Evolutionary conservation across 108 stramenopile species (phyloP), one percentile per base, ranked within the genome.

Genomic region (Skeletonema menzelii): DNA sequence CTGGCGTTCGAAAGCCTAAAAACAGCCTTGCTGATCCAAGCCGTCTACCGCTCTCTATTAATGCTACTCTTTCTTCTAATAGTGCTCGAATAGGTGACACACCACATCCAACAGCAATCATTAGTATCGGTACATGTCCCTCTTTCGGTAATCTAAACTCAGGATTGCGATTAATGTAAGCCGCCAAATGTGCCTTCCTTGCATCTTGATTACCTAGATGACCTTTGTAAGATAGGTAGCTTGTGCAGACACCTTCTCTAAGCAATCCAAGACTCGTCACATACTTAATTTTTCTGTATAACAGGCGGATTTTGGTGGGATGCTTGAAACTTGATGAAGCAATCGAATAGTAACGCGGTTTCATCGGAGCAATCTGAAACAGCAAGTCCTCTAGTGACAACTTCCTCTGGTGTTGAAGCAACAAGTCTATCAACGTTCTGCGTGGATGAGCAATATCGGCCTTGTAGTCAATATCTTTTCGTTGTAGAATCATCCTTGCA

Each of bases 71-170:
- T 68, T 92, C 91, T 70, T 89, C 85, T 10, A 92, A 22, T 53
- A 92, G 80, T 4, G 75, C 85, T 22, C 86, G 82, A 67, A 92
- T 87, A 11, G 91, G 91, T 13, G 91, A 85, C 15, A 92, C 77
- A 11, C 91, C 91, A 46, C 84, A 85, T 6, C 91, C 91, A 22
- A 85, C 91, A 22, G 80, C 91, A 79, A 92, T 88, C 49, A 92
- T 58, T 27, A 89, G 44, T 19, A 89, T 64, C 8, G 91, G 87
- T 49, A 69, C 72, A 40, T 72, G 24, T n/a, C 49, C 57, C 47
- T 85, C 79, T 31, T 37, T 59, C 28, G 88, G 91, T n/a, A 88
- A 65, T 19, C 91, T 84, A 69, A 92, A 92, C n/a, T 76, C 68
- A 40, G 87, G 81, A 68, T 91, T 88, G 27, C 64, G 58, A 44